Evolutionary conservation across 768 basidiomycete genomes (phyloP).

Genomic region (Boletus barrowsii): DNA sequence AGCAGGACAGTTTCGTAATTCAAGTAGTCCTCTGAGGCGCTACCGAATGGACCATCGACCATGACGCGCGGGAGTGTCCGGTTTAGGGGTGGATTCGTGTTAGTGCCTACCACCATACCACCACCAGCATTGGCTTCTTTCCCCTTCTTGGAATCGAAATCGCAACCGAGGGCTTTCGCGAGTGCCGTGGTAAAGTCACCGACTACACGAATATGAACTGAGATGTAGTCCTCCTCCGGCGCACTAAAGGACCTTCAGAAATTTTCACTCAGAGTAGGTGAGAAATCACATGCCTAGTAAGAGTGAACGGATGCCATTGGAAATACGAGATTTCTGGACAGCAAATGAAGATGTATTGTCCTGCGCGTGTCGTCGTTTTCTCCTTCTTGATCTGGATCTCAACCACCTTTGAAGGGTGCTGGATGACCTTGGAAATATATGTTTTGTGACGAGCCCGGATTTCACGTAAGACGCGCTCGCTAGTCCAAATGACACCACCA

Average conservation of each 20-base stretch:
- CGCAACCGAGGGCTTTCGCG: constrained; percentile 78
- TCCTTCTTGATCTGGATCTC: constrained; percentile 99
- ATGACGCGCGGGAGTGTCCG: constrained; percentile 84
- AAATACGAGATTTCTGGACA: constrained; percentile 93
- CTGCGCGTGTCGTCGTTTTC: constrained; percentile 75
- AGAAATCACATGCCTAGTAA: constrained; percentile 56
- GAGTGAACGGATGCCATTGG: constrained; percentile 97
- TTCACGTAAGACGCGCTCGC: constrained; percentile 89
- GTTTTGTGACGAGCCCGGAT: constrained; percentile 87
- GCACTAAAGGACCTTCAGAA: constrained; percentile 46
- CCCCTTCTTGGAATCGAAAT: constrained; percentile 59
- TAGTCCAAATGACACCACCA: constrained; percentile 82
- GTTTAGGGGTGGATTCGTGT: constrained; percentile 58
- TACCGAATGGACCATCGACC: constrained; percentile 96
- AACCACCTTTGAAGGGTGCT: constrained; percentile 91
- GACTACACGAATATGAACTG: constrained; percentile 88
- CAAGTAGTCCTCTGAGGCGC: constrained; percentile 86
- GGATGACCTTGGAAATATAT: constrained; percentile 91
- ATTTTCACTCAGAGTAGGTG: not conserved
- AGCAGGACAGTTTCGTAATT: constrained; percentile 87
- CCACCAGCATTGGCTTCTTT: constrained; percentile 44
- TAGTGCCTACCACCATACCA: constrained; percentile 60
- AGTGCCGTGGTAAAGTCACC: constrained; percentile 89
- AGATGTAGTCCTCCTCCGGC: constrained; percentile 93
- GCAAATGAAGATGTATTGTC: constrained; percentile 90